Conservation (phyloP, 345 rosid species). For the Moricandia arvensis region DNA sequence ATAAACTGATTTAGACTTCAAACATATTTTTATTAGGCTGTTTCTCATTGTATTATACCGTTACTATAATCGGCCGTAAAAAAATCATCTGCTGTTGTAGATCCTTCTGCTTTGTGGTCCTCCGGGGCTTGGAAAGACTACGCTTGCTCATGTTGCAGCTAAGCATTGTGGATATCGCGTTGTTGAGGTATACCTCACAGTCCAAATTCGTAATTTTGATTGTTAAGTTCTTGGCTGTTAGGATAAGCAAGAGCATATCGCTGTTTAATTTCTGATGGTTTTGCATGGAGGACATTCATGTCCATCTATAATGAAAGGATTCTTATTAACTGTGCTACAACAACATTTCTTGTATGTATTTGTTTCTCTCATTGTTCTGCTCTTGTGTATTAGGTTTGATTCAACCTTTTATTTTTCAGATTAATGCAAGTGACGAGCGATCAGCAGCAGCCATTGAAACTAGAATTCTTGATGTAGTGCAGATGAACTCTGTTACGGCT, state of each 20-base stretch:
- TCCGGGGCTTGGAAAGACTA: constrained; percentile 99
- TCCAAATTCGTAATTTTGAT: background rate
- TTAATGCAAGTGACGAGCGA: constrained; percentile 97
- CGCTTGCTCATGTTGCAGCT: constrained; percentile 96
- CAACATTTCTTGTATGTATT: background rate
- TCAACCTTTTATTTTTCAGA: constrained; percentile 43
- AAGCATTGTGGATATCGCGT: constrained; percentile 96
- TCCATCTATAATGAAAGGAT: background rate
- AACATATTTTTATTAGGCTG: background rate
- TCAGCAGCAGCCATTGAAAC: constrained; percentile 80
- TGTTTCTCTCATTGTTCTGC: too few relatives aligned
- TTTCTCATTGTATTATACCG: background rate
- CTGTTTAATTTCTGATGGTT: background rate
- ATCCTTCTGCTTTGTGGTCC: constrained; percentile 95
- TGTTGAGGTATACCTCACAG: constrained; percentile 67
- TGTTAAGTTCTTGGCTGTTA: background rate
- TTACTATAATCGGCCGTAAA: background rate
- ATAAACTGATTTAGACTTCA: constrained; percentile 20
- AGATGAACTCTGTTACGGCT: constrained; percentile 94
- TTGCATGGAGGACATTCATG: background rate
- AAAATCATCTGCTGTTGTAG: constrained; percentile 60
- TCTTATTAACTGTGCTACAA: background rate
- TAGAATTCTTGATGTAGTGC: constrained; percentile 91
- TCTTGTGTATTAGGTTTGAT: too few relatives aligned
- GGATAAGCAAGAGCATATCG: background rate